A percentile compares a stretch with the other conserved stretches of the same genome.
phyloP scores from a whole-genome alignment of 495 filamentous ascomycete species.

The Trichocladium antarcticum region DNA sequence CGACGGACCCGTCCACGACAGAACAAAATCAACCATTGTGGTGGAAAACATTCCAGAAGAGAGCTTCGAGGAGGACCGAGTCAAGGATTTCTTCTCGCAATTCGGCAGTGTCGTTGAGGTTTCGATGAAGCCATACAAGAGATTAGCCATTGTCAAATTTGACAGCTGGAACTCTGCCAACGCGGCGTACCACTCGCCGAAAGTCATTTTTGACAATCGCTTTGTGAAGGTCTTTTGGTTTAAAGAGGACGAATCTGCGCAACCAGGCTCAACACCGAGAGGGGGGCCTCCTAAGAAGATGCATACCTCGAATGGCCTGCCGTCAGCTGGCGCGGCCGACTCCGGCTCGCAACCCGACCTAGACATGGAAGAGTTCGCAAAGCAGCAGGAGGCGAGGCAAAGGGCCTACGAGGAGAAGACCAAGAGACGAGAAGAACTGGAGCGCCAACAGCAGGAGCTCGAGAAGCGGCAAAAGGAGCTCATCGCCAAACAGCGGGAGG shows the following conservation, averaged over 20 bases:
- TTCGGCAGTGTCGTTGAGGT: conserved; percentile 70
- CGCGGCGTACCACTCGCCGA: conserved; percentile 78
- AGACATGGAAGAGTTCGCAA: conserved; percentile 67
- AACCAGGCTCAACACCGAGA: conserved; percentile 15
- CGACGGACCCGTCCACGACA: conserved; percentile 63
- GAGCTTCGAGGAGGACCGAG: conserved; percentile 59
- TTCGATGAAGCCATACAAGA: conserved; percentile 63
- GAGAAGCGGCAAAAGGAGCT: conserved; percentile 69
- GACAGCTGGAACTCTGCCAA: conserved; percentile 61
- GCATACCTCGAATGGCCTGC: conserved; percentile 9
- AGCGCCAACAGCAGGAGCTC: conserved; percentile 58
- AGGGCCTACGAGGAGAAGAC: conserved; percentile 65
- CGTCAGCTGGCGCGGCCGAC: conserved; percentile 12
- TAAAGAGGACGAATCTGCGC: conserved; percentile 43
- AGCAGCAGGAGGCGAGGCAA: conserved; percentile 69
- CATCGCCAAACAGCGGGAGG: conserved; percentile 61
- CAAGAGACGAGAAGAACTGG: conserved; percentile 61
- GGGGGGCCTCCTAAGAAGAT: conserved; percentile 17
- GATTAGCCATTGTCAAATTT: conserved; percentile 73
- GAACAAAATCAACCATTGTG: conserved; percentile 67
- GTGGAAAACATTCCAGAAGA: conserved; percentile 90
- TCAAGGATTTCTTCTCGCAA: conserved; percentile 72
- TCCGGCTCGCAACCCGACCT: conserved; percentile 40
- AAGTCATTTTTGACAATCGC: conserved; percentile 90
- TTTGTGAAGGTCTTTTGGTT: conserved; percentile 98